phyloP scores from a whole-genome alignment of 768 basidiomycete species.

The Suillus cothurnatus region DNA sequence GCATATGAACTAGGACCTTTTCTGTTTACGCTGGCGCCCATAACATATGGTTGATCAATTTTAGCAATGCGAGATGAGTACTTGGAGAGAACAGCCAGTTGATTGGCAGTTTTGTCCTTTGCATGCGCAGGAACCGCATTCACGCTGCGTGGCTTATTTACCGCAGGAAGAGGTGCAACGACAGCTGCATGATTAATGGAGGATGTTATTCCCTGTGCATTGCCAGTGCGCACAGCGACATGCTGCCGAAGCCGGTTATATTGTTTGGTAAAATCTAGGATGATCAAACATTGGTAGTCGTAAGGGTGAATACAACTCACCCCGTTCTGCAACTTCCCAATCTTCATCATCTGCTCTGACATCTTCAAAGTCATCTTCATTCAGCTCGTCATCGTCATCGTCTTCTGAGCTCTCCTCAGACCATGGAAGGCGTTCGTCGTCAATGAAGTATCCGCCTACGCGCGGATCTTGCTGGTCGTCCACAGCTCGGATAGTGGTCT shows the following conservation, averaged over 20 bases:
- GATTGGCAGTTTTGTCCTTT: constrained; percentile 68
- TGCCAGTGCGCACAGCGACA: constrained; percentile 78
- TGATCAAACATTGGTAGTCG: constrained; percentile 3
- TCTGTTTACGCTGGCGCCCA: constrained; percentile 79
- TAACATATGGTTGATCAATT: constrained; percentile 72
- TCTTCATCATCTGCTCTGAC: constrained; percentile 82
- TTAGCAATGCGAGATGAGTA: constrained; percentile 74
- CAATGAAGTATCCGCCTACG: constrained; percentile 46
- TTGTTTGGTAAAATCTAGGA: constrained; percentile 94
- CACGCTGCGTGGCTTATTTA: constrained; percentile 60
- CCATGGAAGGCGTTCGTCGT: constrained; percentile 37
- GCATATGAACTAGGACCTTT: constrained; percentile 90
- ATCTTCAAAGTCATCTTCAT: constrained; percentile 56
- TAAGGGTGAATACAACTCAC: constrained; percentile 39
- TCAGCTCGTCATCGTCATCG: constrained; percentile 28
- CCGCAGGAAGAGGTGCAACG: constrained; percentile 66
- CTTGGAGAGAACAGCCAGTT: constrained; percentile 73
- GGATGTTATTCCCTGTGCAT: constrained; percentile 60
- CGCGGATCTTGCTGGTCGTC: constrained; percentile 22
- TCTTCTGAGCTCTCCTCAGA: constrained; percentile 30
- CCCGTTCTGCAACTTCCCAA: constrained; percentile 85
- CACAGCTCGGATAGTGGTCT: constrained; percentile 26
- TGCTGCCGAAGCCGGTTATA: constrained; percentile 95
- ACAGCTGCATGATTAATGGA: constrained; percentile 48
- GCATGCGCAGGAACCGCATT: constrained; percentile 29